phyloP scores from a whole-genome alignment of 164 flowering plant species.

The Pachysandra terminalis region DNA sequence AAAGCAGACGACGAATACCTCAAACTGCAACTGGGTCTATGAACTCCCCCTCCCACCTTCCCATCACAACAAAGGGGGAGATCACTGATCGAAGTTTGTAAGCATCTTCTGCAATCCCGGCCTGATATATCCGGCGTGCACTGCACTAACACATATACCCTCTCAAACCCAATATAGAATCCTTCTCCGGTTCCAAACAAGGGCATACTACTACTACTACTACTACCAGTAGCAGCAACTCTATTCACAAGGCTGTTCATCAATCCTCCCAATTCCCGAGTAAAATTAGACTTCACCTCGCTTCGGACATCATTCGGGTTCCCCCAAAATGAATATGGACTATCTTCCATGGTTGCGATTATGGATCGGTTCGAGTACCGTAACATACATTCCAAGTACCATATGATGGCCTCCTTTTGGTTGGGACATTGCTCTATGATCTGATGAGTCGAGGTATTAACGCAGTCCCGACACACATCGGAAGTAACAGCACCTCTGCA shows the following conservation, averaged over 20 bases:
- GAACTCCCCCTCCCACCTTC: background rate
- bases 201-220: background rate
- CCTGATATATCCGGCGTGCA: slow-evolving; percentile 10
- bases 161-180: background rate
- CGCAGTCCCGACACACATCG: slow-evolving; percentile 9
- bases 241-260: background rate
- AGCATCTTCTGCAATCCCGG: background rate
- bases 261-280: background rate
- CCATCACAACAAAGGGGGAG: background rate
- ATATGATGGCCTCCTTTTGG: slow-evolving; percentile 9
- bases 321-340: background rate
- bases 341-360: slow-evolving; percentile 3
- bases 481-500: slow-evolving; percentile 19
- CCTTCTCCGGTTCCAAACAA: slow-evolving; percentile 1
- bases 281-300: background rate
- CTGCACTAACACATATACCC: slow-evolving; percentile 2
- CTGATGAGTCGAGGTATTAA: background rate
- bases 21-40: slow-evolving; percentile 10
- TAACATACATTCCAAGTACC: slow-evolving; percentile 16
- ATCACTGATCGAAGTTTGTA: background rate
- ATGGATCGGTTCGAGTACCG: slow-evolving; percentile 13
- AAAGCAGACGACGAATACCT: slow-evolving; percentile 12
- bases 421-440: slow-evolving; percentile 10
- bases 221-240: background rate
- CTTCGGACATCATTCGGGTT: background rate